Percentiles rank a stretch among this genome's conserved stretches.
phyloP scores from a whole-genome alignment of 305 asterid genomes.

The Solanum hybrid region DNA sequence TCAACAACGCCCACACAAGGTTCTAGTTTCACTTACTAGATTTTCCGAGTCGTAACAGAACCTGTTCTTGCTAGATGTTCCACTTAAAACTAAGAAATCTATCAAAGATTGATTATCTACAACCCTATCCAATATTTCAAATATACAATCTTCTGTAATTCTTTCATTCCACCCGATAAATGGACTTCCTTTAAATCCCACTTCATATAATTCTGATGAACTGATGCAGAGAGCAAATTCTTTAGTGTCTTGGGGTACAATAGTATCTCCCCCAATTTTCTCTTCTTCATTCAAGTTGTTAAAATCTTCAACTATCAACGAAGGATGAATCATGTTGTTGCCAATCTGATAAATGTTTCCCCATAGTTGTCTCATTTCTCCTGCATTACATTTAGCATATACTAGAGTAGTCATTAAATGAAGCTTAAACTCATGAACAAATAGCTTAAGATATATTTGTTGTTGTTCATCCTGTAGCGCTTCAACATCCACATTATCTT shows the following conservation, averaged over 20 bases:
- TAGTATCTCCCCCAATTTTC: background rate
- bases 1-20: no score
- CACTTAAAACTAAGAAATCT: background rate
- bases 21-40: no score
- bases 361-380: background rate
- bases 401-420: background rate
- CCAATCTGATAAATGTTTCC: background rate
- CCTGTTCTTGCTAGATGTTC: background rate
- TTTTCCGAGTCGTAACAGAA: no score
- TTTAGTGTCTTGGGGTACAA: background rate
- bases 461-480: background rate
- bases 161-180: background rate
- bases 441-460: background rate
- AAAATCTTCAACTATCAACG: background rate
- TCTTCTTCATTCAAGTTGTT: background rate
- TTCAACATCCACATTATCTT: background rate
- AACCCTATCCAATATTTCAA: background rate
- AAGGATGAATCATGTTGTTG: background rate
- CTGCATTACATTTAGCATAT: background rate
- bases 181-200: background rate
- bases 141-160: background rate
- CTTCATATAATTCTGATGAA: background rate
- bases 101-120: background rate
- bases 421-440: background rate
- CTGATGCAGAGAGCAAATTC: background rate